Conservation (phyloP, 768 basidiomycete species). For the Strobilomyces confusus region DNA sequence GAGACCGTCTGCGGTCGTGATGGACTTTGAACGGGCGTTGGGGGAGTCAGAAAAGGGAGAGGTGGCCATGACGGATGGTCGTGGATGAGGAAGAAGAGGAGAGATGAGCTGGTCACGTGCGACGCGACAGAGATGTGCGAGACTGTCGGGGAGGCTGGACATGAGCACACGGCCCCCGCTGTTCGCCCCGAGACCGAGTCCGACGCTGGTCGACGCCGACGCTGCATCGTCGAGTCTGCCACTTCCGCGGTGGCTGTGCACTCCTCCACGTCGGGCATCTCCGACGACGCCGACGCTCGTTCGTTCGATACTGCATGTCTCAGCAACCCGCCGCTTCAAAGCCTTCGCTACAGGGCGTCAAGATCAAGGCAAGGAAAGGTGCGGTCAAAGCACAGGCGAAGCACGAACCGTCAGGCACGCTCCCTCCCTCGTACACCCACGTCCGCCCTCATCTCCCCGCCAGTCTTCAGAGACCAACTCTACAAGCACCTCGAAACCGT, state of each 20-base stretch:
- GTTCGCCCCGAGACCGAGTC: no score
- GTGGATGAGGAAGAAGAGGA: slow-evolving; percentile 9
- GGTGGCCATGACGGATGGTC: slow-evolving; percentile 19
- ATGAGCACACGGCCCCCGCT: no score
- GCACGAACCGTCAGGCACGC: slow-evolving; percentile 78
- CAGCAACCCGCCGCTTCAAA: slow-evolving; percentile 78
- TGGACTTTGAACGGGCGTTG: slow-evolving; percentile 78
- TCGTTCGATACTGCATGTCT: slow-evolving; percentile 64
- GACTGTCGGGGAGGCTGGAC: slow-evolving; percentile 4
- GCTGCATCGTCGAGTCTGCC: not conserved
- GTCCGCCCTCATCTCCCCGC: slow-evolving; percentile 14
- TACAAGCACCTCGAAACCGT: slow-evolving; percentile 88
- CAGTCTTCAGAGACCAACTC: slow-evolving; percentile 91
- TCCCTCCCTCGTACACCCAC: not conserved
- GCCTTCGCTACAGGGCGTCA: slow-evolving; percentile 90
- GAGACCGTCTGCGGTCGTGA: slow-evolving; percentile 68
- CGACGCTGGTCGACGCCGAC: not conserved
- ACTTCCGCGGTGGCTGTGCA: not conserved
- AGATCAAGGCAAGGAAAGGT: slow-evolving; percentile 91
- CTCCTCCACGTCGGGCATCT: not conserved
- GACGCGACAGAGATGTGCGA: slow-evolving; percentile 5
- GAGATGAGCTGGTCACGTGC: slow-evolving; percentile 22
- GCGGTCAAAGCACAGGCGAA: slow-evolving; percentile 90
- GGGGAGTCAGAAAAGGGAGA: slow-evolving; percentile 53
- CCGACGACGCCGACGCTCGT: not conserved